Percentiles rank a stretch among this genome's conserved stretches.
These are phyloP conservation scores for Trametes hirsuta DNA, from an alignment of 1,284 basidiomycete species.

Conservation along the genomic window DNA sequence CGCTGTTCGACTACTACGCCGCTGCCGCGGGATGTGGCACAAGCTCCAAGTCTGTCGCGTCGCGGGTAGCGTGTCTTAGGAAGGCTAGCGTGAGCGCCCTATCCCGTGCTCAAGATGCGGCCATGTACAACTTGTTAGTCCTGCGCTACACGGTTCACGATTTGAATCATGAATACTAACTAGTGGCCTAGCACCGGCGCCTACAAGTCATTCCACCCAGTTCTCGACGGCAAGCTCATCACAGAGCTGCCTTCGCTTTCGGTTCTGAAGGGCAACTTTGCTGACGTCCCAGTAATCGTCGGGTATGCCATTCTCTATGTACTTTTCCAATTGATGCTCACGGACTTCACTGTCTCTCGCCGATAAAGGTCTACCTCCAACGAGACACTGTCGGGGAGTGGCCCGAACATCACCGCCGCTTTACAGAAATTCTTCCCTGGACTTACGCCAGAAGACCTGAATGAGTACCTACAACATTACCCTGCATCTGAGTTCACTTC, in stretches of 20 bases:
- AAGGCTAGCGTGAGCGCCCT: conserved; percentile 51
- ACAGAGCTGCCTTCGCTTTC: conserved; percentile 49
- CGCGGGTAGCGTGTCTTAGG: conserved; percentile 50
- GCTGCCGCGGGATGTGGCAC: conserved; percentile 49
- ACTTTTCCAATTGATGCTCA: neutral
- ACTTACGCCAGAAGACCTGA: conserved; percentile 43
- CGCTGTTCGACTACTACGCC: conserved; percentile 54
- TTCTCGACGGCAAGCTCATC: conserved; percentile 54
- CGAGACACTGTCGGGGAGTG: conserved; percentile 48
- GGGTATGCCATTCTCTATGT: conserved; percentile 43
- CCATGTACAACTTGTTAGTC: conserved; percentile 34
- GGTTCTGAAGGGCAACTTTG: conserved; percentile 47
- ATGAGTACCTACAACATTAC: conserved; percentile 43
- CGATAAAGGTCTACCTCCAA: conserved; percentile 53
- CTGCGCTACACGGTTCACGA: neutral
- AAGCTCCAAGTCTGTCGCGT: conserved; percentile 33
- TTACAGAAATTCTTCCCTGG: conserved; percentile 48
- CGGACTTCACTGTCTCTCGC: neutral
- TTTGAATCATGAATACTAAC: too few species aligned
- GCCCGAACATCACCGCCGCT: conserved; percentile 39
- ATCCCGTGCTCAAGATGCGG: conserved; percentile 57
- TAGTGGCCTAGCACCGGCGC: conserved; percentile 37
- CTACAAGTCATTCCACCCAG: conserved; percentile 44
- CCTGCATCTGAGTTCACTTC: conserved; percentile 45
- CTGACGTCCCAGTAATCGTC: conserved; percentile 56